Evolutionary conservation across 2,329 filamentous ascomycete species (phyloP), one percentile per base, ranked within the genome.

Genomic region (Exserohilum turcica): DNA sequence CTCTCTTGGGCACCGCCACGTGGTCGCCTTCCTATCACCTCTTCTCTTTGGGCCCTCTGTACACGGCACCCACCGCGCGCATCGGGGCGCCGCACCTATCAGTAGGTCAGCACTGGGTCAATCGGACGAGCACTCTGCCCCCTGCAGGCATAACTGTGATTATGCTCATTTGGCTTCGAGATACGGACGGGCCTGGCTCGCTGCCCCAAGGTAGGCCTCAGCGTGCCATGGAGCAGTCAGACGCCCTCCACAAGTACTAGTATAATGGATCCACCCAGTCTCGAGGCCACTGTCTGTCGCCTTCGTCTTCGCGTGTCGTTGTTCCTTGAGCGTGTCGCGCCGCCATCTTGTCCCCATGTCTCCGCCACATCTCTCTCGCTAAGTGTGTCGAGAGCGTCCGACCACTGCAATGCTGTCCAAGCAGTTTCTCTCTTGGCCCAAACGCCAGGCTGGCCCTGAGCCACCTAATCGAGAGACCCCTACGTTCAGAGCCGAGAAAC

Each of bases 361-460:
- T 57, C 29, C 12, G 24, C 40, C 36, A 6, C 16, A 48, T 28
- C 16, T n/a, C 16, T 28, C 12, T 15, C 36, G 36, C 15, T 57
- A 40, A 52, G 48, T 31, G 48, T 31, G 40, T 45, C 35, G 24
- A 32, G 18, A 27, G 40, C 43, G 38, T 28, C 27, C 32, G 19
- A 16, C 37, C 51, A 31, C 54, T 51, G 51, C 57, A 31, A 78
- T 77, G 74, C 68, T 66, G 8, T 69, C 75, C 19, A 78, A 76
- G 46, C 76, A 74, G 45, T 74, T 78, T 55, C 76, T 77, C 43
- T 77, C 75, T 40, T 78, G 77, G 77, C 76, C 75, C 12, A 78
- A 76, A 67, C 64, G 76, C 60, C 64, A 72, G 64, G 61, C 71
- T 52, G 43, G 61, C 60, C 58, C 68, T 44, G 75, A 75, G 46